Conservation (phyloP, 2,329 filamentous ascomycete species). For the Xylaria sp. region DNA sequence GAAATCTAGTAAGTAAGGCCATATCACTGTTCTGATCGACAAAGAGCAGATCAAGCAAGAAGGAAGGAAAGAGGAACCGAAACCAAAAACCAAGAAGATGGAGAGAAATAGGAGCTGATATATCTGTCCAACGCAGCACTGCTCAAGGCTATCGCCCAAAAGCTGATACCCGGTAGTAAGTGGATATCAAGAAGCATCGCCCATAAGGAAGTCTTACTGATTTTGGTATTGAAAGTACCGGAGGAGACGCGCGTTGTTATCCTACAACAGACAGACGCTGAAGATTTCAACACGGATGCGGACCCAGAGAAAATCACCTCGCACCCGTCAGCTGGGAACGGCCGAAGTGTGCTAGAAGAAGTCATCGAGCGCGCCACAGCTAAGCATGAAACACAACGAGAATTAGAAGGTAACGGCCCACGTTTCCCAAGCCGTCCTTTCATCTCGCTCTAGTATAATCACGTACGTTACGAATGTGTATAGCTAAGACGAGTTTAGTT, state of each 20-base stretch:
- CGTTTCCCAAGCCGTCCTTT: neutral
- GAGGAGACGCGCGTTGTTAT: slow-evolving; percentile 73
- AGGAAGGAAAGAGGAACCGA: neutral
- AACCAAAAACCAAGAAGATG: neutral
- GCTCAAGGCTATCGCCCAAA: slow-evolving; percentile 79
- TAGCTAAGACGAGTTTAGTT: slow-evolving; percentile 51
- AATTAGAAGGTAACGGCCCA: slow-evolving; percentile 65
- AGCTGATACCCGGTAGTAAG: slow-evolving; percentile 75
- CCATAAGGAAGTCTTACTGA: slow-evolving; percentile 6
- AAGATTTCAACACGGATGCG: slow-evolving; percentile 47
- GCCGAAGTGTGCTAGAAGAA: slow-evolving; percentile 68
- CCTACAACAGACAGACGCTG: slow-evolving; percentile 72
- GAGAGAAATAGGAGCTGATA: slow-evolving; percentile 14
- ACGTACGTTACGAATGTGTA: neutral
- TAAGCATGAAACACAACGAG: slow-evolving; percentile 66
- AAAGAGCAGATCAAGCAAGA: no score
- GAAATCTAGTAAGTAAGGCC: slow-evolving; percentile 73
- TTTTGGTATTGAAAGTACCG: slow-evolving; percentile 56
- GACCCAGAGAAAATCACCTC: slow-evolving; percentile 38
- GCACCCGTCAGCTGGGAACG: slow-evolving; percentile 10
- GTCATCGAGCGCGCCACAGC: slow-evolving; percentile 72
- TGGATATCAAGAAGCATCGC: neutral
- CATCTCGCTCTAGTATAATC: neutral
- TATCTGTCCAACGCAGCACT: slow-evolving; percentile 61
- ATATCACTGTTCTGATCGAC: neutral